Evolutionary conservation across 306 rosid genomes (phyloP), one percentile per base, ranked within the genome.

Genomic region (Ziziphus jujuba): DNA sequence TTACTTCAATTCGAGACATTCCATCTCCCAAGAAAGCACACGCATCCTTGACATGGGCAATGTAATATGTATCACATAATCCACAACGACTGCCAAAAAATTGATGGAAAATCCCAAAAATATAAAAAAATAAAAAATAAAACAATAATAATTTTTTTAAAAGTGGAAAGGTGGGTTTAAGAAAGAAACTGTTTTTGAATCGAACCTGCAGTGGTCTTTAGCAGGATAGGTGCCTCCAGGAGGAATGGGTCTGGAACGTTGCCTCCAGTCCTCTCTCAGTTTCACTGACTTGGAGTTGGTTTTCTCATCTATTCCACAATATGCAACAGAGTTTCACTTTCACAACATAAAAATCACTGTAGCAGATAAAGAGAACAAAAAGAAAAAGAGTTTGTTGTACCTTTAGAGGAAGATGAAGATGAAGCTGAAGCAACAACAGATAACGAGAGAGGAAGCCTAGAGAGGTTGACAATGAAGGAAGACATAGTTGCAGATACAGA

Each of bases 1-100:
- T 79, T 65, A 92, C 98, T 79, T 92, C 98, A 81, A 92, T 83
- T 72, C 77, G 81, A 71, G 98, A 90, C 98, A 92, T 92, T 22
- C 98, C 98, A 76, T 92, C 93, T 66, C 98, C 98, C 80, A 92
- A 81, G 77, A 92, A 92, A 78, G 98, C 98, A 78, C 98, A 92
- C 4, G 98, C 98, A 68, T 80, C 68, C 91, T 92, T 92, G 62
- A 92, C 98, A 77, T 92, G 98, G 50, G 98, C 98, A 77, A 92
- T 80, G 68, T 92, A 92, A 69, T 92, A 92, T 1, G 98, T 92
- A 66, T 92, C 98, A 73, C 98, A 92, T 88, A 92, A 79, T 56
- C 98, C 98, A 40, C 98, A 92, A 36, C 55, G 83, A 77, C 98
- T 92, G 85, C 63, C 56, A 66, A 71, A 75, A 44, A 51, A 31